phyloP scores from a whole-genome alignment of 2,329 filamentous ascomycete genomes.

The Aspergillus ustus region DNA sequence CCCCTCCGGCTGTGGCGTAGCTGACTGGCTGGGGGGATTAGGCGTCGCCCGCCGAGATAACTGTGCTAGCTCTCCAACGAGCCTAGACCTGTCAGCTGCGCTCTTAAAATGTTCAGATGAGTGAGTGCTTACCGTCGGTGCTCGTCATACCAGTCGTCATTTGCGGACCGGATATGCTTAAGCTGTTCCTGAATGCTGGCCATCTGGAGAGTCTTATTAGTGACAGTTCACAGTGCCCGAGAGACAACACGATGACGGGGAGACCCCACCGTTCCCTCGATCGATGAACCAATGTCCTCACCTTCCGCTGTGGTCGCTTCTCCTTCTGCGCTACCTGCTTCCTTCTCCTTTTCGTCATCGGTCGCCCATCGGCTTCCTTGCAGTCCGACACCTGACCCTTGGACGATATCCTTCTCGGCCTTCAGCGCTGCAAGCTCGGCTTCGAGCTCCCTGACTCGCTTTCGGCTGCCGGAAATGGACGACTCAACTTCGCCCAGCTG shows the following conservation, averaged over 20 bases:
- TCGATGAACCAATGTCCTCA: slow-evolving; percentile 54
- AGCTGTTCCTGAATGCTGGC: slow-evolving; percentile 54
- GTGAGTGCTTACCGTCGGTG: slow-evolving; percentile 44
- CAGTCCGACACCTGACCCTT: slow-evolving; percentile 37
- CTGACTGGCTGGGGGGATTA: slow-evolving; percentile 33
- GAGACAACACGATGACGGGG: slow-evolving; percentile 43
- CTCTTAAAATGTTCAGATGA: neutral
- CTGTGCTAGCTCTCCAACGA: slow-evolving; percentile 44
- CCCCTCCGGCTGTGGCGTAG: slow-evolving; percentile 34
- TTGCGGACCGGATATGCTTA: slow-evolving; percentile 50
- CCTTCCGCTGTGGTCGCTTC: slow-evolving; percentile 47
- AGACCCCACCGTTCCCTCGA: slow-evolving; percentile 53
- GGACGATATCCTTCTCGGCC: slow-evolving; percentile 33
- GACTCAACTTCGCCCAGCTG: slow-evolving; percentile 46
- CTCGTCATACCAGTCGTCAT: slow-evolving; percentile 51
- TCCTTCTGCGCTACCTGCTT: slow-evolving; percentile 34
- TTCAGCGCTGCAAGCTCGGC: slow-evolving; percentile 44
- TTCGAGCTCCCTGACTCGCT: slow-evolving; percentile 45
- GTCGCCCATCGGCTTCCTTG: slow-evolving; percentile 49
- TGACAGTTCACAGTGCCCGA: slow-evolving; percentile 11
- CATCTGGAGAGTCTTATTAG: slow-evolving; percentile 40
- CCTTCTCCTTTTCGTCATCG: slow-evolving; percentile 33
- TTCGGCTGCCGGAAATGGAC: slow-evolving; percentile 39
- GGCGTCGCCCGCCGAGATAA: slow-evolving; percentile 38
- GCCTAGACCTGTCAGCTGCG: slow-evolving; percentile 28